Base-by-base conservation (phyloP, 116 monocot species). In the Thalassia testudinum region DNA sequence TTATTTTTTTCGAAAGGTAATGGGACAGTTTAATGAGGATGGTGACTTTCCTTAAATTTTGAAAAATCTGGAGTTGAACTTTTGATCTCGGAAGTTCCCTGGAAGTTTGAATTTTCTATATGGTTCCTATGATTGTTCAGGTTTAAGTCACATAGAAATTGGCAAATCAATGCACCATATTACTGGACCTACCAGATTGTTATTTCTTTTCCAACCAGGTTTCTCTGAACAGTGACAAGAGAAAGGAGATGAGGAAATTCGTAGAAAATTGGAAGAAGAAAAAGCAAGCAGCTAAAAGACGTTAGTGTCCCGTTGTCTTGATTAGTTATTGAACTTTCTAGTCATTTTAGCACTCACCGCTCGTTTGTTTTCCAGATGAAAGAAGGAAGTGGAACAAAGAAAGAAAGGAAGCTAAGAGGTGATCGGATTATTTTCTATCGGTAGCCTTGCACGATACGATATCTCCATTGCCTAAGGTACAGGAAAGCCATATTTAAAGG, bases 251-350 rank as follows among this genome's bases (percentile, higher is more conserved):
- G 23, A 68, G 67, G 60, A 76, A 53, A 52, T 21, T 54, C 28
- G 42, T 72, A 11, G 79, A 81, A 20, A 64, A 60, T 12, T 71
- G 64, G 81, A 95, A 79, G 64, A 72, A 65, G 42, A 81, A 88
- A 47, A 67, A 59, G 12, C 70, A 57, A 52, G 69, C 78, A 61
- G 85, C 79, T 24, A 95, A 88, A 53, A 93, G 76, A 43, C 50
- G 88, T 85, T 24, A 8, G 16, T 59, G 14, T 51, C 18, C 5
- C 1, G 0, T 15, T 43, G 1, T 52, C 2, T 11, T 29, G 27
- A 2, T 16, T 53, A 28, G 21, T 34, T 50, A 47, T 24, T 18
- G 43, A 21, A 37, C 15, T 10, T 18, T 60, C 7, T 27, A 12
- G 51, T 47, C 60, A 19, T n/a, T n/a, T n/a, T n/a, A n/a, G 18